Evolutionary conservation across 148 eudicot species (phyloP).

Genomic region (Fagopyrum esculentum): DNA sequence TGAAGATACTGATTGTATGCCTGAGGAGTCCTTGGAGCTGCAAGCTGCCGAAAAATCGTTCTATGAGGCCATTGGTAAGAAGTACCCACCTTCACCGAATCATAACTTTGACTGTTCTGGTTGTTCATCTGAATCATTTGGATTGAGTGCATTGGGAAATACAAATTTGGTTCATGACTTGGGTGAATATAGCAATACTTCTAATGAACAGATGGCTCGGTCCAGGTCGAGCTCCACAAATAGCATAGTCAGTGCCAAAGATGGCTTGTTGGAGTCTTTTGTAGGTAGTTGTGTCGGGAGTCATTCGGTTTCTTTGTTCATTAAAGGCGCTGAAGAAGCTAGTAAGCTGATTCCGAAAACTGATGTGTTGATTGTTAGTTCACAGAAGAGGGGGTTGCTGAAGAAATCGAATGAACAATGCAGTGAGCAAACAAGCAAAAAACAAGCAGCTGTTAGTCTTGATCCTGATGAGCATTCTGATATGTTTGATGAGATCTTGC

Average conservation of each 20-base stretch:
- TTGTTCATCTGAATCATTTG: conserved; percentile 13
- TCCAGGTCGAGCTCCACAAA: conserved; percentile 16
- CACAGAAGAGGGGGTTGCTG: background rate
- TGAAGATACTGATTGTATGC: conserved; percentile 54
- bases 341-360: conserved; percentile 6
- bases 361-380: background rate
- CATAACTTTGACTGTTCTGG: conserved; percentile 15
- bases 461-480: conserved; percentile 43
- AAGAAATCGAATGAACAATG: background rate
- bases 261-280: conserved; percentile 33
- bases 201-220: background rate
- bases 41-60: conserved; percentile 63
- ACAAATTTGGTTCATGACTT: background rate
- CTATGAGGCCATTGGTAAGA: conserved; percentile 55
- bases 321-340: conserved; percentile 12
- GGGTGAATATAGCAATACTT: conserved; percentile 13
- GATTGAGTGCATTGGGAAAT: background rate
- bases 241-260: conserved; percentile 18
- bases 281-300: background rate
- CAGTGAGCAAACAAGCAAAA: conserved; percentile 17
- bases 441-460: conserved; percentile 43
- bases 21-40: conserved; percentile 62
- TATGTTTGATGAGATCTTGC: conserved; percentile 54
- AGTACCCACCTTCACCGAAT: conserved; percentile 40
- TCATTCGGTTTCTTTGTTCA: conserved; percentile 13